Evolutionary conservation across 768 basidiomycete species (phyloP).

Genomic region (Boletellus ananas): DNA sequence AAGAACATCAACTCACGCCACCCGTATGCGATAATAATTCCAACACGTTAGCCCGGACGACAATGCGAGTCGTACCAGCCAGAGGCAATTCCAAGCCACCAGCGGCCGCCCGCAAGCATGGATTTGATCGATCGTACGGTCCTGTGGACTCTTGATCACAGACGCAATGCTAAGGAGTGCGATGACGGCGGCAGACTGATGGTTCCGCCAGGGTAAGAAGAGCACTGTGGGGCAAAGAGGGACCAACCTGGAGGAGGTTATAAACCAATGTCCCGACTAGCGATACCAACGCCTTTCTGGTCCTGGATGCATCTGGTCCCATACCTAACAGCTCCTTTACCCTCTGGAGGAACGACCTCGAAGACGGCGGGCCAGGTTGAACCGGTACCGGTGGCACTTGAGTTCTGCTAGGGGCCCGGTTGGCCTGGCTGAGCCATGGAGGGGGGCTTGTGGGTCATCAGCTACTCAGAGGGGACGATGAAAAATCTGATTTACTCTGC

Average conservation of each 20-base stretch:
- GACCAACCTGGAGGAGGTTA: conserved; percentile 50
- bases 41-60: conserved; percentile 51
- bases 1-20: conserved; percentile 21
- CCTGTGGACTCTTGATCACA: conserved; percentile 42
- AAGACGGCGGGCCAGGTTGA: conserved; percentile 7
- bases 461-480: conserved; percentile 10
- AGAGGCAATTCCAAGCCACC: conserved; percentile 64
- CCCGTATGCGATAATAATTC: conserved; percentile 44
- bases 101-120: conserved; percentile 59
- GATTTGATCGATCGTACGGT: conserved; percentile 49
- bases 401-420: conserved; percentile 16
- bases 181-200: conserved; percentile 50
- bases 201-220: conserved; percentile 4
- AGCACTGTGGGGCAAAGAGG: neutral
- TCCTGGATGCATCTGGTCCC: conserved; percentile 48
- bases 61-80: conserved; percentile 52
- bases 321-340: conserved; percentile 46
- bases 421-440: conserved; percentile 25
- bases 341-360: conserved; percentile 19
- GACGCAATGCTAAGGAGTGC: conserved; percentile 48
- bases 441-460: conserved; percentile 20
- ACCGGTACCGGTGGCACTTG: neutral
- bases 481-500: conserved; percentile 16
- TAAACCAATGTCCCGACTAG: conserved; percentile 50
- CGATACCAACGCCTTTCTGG: conserved; percentile 51